Conservation (phyloP, 2,329 filamentous ascomycete genomes). For the Pseudogymnoascus sp. region DNA sequence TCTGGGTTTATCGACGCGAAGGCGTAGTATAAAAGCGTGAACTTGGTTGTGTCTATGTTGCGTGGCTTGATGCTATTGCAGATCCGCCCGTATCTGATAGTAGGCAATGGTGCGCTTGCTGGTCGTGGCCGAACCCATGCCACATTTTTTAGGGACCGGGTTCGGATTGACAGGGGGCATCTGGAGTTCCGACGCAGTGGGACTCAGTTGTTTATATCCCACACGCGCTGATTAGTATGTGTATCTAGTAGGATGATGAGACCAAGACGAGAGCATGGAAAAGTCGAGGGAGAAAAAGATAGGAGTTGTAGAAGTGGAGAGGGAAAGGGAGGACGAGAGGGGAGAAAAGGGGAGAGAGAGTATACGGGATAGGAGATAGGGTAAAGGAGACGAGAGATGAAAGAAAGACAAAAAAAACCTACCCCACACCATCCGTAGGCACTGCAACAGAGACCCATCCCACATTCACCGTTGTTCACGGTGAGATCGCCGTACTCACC, state of each 20-base stretch:
- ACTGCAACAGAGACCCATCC: conserved; percentile 26
- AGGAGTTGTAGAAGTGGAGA: too few species aligned
- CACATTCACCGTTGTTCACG: conserved; percentile 19
- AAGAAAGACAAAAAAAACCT: not conserved
- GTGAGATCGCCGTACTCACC: conserved; percentile 17
- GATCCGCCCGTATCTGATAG: conserved; percentile 20
- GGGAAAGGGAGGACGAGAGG: not conserved
- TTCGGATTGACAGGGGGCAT: not conserved
- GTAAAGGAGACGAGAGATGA: not conserved
- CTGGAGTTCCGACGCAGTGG: not conserved
- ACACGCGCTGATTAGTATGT: not conserved
- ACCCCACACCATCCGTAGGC: conserved; percentile 19
- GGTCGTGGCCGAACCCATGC: conserved; percentile 18
- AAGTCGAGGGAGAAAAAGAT: not conserved
- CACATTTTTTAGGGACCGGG: not conserved
- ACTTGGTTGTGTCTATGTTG: conserved; percentile 25
- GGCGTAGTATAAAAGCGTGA: conserved; percentile 30
- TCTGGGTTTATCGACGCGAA: conserved; percentile 25
- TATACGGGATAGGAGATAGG: not conserved
- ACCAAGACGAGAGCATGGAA: not conserved
- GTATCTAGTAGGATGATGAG: not conserved
- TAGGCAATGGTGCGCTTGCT: conserved; percentile 18
- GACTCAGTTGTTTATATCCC: not conserved
- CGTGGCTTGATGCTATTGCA: conserved; percentile 27
- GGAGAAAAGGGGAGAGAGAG: not conserved